A percentile compares a stretch with the other conserved stretches of the same genome.
Conservation (phyloP, 345 rosid species). For the Passiflora organensis region DNA sequence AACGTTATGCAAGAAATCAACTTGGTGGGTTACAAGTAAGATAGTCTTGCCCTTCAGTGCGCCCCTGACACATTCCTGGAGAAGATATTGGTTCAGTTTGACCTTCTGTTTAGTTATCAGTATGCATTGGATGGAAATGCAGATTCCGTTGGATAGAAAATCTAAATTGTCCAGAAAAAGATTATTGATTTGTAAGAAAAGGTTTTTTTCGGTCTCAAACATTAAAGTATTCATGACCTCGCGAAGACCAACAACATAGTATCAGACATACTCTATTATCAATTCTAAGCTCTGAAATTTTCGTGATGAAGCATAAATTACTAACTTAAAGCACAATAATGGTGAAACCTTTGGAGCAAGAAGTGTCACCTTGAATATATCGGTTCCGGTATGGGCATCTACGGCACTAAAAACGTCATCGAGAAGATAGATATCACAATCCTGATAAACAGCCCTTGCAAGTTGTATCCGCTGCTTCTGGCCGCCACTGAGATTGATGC, state of each 20-base stretch:
- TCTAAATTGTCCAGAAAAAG: no score
- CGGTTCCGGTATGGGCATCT: conserved; percentile 96
- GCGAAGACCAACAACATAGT: no score
- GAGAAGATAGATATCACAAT: conserved; percentile 77
- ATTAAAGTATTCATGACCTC: no score
- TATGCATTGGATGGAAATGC: conserved; percentile 4
- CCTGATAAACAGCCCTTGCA: conserved; percentile 90
- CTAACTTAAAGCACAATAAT: background rate
- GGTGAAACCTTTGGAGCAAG: background rate
- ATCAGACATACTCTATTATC: no score
- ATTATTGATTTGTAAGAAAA: no score
- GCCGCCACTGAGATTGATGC: conserved; percentile 96
- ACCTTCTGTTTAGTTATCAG: background rate
- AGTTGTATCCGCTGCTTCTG: conserved; percentile 96
- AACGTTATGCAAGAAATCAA: conserved; percentile 85
- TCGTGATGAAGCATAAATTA: no score
- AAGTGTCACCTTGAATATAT: conserved; percentile 65
- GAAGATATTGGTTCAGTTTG: conserved; percentile 7
- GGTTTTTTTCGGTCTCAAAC: no score
- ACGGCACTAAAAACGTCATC: conserved; percentile 96
- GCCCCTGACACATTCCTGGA: conserved; percentile 87
- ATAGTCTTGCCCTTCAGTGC: conserved; percentile 77
- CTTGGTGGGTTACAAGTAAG: conserved; percentile 91
- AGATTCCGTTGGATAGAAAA: background rate
- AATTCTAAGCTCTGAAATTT: no score